Evolutionary conservation across 169 alveolate species (phyloP).

Genomic region (Nephromyces sp.): DNA sequence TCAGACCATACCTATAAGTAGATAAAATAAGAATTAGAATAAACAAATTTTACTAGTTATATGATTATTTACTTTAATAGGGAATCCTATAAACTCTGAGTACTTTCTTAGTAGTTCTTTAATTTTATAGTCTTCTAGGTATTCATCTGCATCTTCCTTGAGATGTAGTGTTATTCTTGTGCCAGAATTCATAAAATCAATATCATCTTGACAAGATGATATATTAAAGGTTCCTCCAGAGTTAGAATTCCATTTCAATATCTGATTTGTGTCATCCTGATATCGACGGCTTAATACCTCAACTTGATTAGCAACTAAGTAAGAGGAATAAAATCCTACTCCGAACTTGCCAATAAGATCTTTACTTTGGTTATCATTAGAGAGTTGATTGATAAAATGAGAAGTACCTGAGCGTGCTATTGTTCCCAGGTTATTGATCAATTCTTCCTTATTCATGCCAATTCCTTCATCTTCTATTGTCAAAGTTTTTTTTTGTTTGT

Average conservation of each 20-base stretch:
- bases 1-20: conserved; percentile 65
- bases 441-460: conserved; percentile 97
- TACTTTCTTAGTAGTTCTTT: conserved; percentile 86
- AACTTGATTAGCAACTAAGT: conserved; percentile 97
- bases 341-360: conserved; percentile 98
- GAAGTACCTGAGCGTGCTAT: conserved; percentile 98
- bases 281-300: conserved; percentile 82
- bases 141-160: conserved; percentile 93
- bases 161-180: conserved; percentile 87
- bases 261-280: conserved; percentile 13
- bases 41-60: conserved; percentile 81
- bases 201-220: conserved; percentile 76
- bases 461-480: conserved; percentile 92
- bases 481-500: conserved; percentile 82
- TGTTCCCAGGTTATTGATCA: conserved; percentile 95
- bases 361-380: conserved; percentile 27
- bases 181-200: conserved; percentile 83
- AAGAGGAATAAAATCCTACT: conserved; percentile 98
- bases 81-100: conserved; percentile 94
- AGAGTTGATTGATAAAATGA: conserved; percentile 45
- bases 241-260: conserved; percentile 88
- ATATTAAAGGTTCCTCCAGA: conserved; percentile 84
- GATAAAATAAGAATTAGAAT: conserved; percentile 90
- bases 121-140: conserved; percentile 81
- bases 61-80: conserved; percentile 76